Conservation (phyloP, 257 asterid genomes). For the Osmanthus fragrans region DNA sequence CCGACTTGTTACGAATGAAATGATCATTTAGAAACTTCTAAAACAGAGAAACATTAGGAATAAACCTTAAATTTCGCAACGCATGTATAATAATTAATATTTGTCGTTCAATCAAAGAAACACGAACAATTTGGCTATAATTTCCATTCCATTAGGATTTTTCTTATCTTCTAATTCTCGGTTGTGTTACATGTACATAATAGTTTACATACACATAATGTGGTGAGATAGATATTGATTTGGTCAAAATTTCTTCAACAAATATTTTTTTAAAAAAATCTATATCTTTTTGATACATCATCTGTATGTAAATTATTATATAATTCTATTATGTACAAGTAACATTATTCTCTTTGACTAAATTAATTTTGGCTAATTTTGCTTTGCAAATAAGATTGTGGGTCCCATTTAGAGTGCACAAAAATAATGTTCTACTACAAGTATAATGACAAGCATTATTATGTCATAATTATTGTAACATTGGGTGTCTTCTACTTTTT, state of each 20-base stretch:
- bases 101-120: conserved; percentile 32
- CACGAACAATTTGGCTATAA: conserved; percentile 7
- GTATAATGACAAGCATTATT: conserved; percentile 39
- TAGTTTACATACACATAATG: too few relatives aligned
- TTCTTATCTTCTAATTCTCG: conserved; percentile 36
- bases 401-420: conserved; percentile 48
- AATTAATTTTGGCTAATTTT: conserved; percentile 20
- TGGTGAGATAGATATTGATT: too few relatives aligned
- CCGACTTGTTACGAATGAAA: not conserved
- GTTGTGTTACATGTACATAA: not conserved
- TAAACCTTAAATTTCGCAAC: not conserved
- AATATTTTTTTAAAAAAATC: too few relatives aligned
- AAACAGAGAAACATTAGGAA: too few relatives aligned
- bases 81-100: not conserved
- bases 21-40: not conserved
- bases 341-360: conserved; percentile 13
- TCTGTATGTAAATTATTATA: too few relatives aligned
- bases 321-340: too few relatives aligned
- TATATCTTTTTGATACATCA: too few relatives aligned
- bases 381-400: conserved; percentile 50
- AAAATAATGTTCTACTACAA: conserved; percentile 28
- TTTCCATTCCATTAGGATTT: conserved; percentile 29
- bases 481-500: too few relatives aligned
- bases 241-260: too few relatives aligned
- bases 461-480: too few relatives aligned